Percentiles rank a stretch among this genome's conserved stretches.
phyloP scores from a whole-genome alignment of 2,329 filamentous ascomycete species.

The Aspergillus awamori region DNA sequence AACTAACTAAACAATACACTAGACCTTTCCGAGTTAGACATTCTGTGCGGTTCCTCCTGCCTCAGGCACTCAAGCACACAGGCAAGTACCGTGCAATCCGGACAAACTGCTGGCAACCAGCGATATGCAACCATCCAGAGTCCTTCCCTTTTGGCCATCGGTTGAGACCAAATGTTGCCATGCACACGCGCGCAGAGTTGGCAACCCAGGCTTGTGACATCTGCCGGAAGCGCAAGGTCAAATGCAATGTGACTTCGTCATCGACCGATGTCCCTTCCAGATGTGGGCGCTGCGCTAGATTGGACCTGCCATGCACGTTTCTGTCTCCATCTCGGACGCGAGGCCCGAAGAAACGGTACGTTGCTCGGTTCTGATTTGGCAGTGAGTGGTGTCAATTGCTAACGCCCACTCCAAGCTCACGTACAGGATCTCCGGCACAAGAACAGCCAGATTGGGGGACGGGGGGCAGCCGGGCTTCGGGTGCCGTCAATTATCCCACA shows the following conservation, averaged over 20 bases:
- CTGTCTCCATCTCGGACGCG: constrained; percentile 16
- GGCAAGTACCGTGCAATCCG: neutral
- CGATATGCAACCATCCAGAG: neutral
- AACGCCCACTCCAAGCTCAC: neutral
- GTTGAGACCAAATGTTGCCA: neutral
- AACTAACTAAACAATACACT: neutral
- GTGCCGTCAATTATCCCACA: constrained; percentile 7
- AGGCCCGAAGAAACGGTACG: constrained; percentile 20
- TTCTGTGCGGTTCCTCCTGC: neutral
- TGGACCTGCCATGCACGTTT: constrained; percentile 21
- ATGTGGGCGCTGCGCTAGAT: constrained; percentile 18
- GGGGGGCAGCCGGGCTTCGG: neutral
- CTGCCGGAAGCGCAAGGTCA: constrained; percentile 12
- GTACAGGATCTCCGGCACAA: neutral
- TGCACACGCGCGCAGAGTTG: neutral
- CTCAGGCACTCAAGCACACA: neutral
- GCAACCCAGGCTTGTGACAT: constrained; percentile 12
- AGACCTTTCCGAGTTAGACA: neutral
- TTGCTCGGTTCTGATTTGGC: neutral
- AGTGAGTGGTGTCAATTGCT: neutral
- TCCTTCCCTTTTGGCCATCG: no score
- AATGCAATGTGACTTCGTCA: constrained; percentile 3
- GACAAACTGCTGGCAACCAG: neutral
- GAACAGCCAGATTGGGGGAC: neutral
- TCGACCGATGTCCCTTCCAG: neutral